A percentile compares a stretch with the other conserved stretches of the same genome.
Conservation (phyloP, 2,329 filamentous ascomycete species). For the Iodosphaeria phyllophila region DNA sequence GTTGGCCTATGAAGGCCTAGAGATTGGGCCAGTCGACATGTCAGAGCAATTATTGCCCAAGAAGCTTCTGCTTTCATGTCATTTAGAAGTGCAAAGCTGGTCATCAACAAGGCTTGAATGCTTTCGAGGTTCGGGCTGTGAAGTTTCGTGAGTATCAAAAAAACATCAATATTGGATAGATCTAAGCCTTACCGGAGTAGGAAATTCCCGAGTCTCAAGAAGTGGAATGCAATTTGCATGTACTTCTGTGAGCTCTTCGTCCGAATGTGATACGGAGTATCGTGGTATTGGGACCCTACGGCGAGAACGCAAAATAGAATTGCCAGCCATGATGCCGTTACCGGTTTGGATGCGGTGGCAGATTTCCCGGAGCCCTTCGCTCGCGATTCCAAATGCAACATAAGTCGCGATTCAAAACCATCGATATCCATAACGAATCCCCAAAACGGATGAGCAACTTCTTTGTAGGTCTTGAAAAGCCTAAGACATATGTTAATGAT, state of each 20-base stretch:
- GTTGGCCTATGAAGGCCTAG: conserved; percentile 37
- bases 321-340: conserved; percentile 47
- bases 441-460: conserved; percentile 50
- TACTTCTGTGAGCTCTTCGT: conserved; percentile 41
- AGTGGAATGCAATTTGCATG: conserved; percentile 46
- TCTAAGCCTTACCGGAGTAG: conserved; percentile 27
- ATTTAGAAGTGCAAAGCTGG: conserved; percentile 44
- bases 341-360: conserved; percentile 25
- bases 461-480: conserved; percentile 46
- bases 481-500: conserved; percentile 14
- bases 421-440: conserved; percentile 48
- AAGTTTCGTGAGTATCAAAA: neutral
- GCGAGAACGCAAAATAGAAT: conserved; percentile 47
- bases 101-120: conserved; percentile 43
- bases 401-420: conserved; percentile 43
- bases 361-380: conserved; percentile 32
- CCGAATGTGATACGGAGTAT: conserved; percentile 41
- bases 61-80: conserved; percentile 54
- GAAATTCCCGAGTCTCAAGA: conserved; percentile 44
- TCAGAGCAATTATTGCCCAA: conserved; percentile 45
- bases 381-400: conserved; percentile 46
- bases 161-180: conserved; percentile 2
- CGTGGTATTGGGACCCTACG: conserved; percentile 47
- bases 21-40: conserved; percentile 45
- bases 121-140: conserved; percentile 44